Evolutionary conservation across 352 stramenopile species (phyloP).

Genomic region (Peronospora belbahrii): DNA sequence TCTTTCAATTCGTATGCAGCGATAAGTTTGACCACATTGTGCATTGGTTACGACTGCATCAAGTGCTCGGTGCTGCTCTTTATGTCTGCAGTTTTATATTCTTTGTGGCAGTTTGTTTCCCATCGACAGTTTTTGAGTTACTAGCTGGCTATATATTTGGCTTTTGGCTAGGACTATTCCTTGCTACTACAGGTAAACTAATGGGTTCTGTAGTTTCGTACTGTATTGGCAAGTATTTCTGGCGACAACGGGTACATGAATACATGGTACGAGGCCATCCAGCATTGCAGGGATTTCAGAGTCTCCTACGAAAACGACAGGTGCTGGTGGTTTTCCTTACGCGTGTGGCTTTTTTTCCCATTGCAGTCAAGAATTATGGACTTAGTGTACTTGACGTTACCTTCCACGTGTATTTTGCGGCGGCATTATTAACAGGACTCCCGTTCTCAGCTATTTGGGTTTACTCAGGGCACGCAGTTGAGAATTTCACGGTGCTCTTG

Average conservation of each 20-base stretch:
- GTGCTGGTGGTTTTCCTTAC: conserved; percentile 77
- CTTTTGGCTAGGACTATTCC: conserved; percentile 57
- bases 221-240: conserved; percentile 59
- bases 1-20: conserved; percentile 36
- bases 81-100: conserved; percentile 40
- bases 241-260: conserved; percentile 42
- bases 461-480: conserved; percentile 60
- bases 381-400: conserved; percentile 70
- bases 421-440: conserved; percentile 56
- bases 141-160: conserved; percentile 72
- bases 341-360: conserved; percentile 73
- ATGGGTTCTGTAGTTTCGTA: conserved; percentile 62
- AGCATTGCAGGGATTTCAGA: conserved; percentile 61
- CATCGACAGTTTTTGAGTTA: conserved; percentile 71
- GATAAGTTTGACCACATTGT: conserved; percentile 41
- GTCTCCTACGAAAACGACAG: conserved; percentile 44
- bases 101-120: conserved; percentile 58
- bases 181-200: conserved; percentile 62
- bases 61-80: conserved; percentile 31
- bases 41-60: conserved; percentile 42
- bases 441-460: conserved; percentile 74
- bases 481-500: conserved; percentile 49
- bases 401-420: conserved; percentile 57
- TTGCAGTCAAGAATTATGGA: conserved; percentile 83
- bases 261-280: conserved; percentile 69